Base-by-base conservation (phyloP, 345 rosid species). In the Ricinus communis region DNA sequence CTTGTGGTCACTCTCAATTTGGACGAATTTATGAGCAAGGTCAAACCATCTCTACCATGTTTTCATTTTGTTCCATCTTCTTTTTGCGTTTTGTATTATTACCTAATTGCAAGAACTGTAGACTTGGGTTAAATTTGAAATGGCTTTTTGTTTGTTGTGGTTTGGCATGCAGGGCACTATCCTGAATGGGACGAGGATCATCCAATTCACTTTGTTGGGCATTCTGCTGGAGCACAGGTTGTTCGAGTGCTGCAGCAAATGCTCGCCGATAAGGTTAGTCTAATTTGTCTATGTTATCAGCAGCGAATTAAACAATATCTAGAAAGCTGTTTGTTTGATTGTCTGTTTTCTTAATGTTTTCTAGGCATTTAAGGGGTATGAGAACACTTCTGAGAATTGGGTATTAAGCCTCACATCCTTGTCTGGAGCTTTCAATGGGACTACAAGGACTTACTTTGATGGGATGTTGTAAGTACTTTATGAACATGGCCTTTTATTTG, bases 221-320 rank as follows among this genome's bases (percentile, higher is more conserved):
- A 96, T 76, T 96, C 99, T 0, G 98, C 98, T 2, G 99, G 99
- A 66, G 99, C 97, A 30, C 99, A 93, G 84, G 99, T 96, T 25
- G 91, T 93, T 79, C 98, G 99, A 52, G 90, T 93, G 46, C 69
- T 96, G 95, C 99, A 96, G 82, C 97, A 96, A 88, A 93, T 96
- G 98, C 96, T 96, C 5, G 92, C 95, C 16, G 91, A 93, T 49
- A 91, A 96, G 93, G 98, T 90, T 75, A 25, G 83, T 68, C 19
- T 66, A 22, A 47, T 67, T 74, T n/a, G 46, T 55, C 1, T 58
- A 68, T 63, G 11, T 51, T 55, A 22, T 64, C 56, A 8, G 22
- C 22, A 46, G 0, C 51, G 11, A 13, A 40, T 3, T 53, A 30
- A 40, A 57, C 30, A 49, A 28, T 68, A 18, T 5, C 24, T 63